Evolutionary conservation across 2,329 filamentous ascomycete genomes (phyloP).

Genomic region (Pestalotiopsis sp.): DNA sequence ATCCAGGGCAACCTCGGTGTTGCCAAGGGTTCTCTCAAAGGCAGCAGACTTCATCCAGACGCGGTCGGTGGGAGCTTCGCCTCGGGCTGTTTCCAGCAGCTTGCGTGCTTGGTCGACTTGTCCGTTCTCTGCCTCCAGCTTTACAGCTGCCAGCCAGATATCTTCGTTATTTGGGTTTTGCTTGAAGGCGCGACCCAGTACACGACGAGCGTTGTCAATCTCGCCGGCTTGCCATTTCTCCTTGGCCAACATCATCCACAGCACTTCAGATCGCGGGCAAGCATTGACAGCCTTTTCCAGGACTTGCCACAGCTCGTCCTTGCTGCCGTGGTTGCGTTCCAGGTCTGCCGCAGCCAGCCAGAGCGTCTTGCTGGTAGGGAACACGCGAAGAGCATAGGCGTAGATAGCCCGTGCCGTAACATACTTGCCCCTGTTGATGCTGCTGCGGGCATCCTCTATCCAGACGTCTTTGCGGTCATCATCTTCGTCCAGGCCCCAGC

Average conservation of each 20-base stretch:
- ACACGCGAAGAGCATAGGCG: constrained; percentile 85
- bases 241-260: constrained; percentile 96
- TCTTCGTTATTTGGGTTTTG: constrained; percentile 97
- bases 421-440: constrained; percentile 80
- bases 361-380: constrained; percentile 82
- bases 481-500: constrained; percentile 91
- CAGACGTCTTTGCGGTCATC: constrained; percentile 95
- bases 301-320: constrained; percentile 80
- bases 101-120: constrained; percentile 81
- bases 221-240: constrained; percentile 92
- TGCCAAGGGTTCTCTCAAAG: constrained; percentile 84
- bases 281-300: constrained; percentile 93
- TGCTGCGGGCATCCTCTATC: constrained; percentile 88
- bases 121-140: constrained; percentile 89
- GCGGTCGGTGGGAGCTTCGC: constrained; percentile 89
- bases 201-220: constrained; percentile 81
- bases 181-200: constrained; percentile 88
- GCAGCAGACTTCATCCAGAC: constrained; percentile 97
- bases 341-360: constrained; percentile 92
- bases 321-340: constrained; percentile 85
- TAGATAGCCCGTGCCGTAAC: constrained; percentile 94
- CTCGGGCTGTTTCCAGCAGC: constrained; percentile 79
- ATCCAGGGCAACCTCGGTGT: constrained; percentile 80
- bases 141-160: constrained; percentile 95
- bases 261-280: constrained; percentile 84